Percentiles rank a stretch among this genome's conserved stretches.
These are phyloP conservation scores for Tillandsia fasciculata DNA, from an alignment of 176 grass and related monocot species.

Conservation along the genomic window DNA sequence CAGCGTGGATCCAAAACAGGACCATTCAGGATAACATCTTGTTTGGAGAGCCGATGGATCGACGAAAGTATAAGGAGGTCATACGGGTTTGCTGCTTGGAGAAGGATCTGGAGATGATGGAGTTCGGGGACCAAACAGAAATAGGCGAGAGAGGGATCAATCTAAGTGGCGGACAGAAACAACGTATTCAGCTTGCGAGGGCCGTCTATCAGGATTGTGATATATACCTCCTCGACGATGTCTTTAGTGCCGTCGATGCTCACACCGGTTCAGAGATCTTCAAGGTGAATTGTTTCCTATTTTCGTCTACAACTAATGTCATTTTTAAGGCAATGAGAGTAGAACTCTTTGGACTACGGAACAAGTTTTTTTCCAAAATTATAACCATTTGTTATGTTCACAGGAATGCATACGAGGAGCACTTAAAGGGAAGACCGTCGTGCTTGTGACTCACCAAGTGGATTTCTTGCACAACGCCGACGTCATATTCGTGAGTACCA, in stretches of 20 bases:
- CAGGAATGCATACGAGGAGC: conserved; percentile 52
- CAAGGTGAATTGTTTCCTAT: conserved; percentile 24
- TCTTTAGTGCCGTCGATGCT: conserved; percentile 72
- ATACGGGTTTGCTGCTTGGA: conserved; percentile 45
- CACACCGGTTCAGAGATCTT: conserved; percentile 69
- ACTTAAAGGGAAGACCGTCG: conserved; percentile 50
- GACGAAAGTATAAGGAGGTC: conserved; percentile 42
- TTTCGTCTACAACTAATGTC: not conserved
- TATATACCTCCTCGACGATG: conserved; percentile 68
- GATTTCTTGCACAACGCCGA: conserved; percentile 75
- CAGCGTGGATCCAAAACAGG: conserved; percentile 64
- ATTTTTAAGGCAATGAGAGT: not conserved
- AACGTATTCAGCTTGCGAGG: conserved; percentile 60
- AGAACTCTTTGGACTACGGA: not conserved
- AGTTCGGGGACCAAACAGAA: conserved; percentile 70
- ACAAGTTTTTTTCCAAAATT: not conserved
- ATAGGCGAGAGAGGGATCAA: conserved; percentile 69
- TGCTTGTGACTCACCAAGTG: conserved; percentile 80
- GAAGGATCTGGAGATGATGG: conserved; percentile 68
- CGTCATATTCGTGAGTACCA: conserved; percentile 45
- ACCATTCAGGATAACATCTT: conserved; percentile 71
- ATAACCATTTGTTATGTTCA: conserved; percentile 6
- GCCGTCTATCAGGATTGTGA: conserved; percentile 61
- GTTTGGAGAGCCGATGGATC: conserved; percentile 41
- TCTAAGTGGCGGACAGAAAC: conserved; percentile 71